Base-by-base conservation (phyloP, 2,329 filamentous ascomycete genomes). In the Ceratocystis cacaofunesta region DNA sequence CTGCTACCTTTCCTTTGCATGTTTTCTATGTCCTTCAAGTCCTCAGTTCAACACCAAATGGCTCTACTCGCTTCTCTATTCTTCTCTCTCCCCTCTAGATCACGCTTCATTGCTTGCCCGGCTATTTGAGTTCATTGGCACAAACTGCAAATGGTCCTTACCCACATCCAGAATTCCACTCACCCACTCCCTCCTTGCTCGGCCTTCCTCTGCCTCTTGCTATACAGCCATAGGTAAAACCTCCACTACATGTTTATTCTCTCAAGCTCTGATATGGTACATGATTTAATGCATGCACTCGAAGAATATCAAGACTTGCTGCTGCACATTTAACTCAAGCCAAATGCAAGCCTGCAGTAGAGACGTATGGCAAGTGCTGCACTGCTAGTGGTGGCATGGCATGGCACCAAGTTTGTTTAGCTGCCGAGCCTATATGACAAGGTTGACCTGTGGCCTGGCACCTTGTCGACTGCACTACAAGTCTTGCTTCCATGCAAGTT, bases 351-450 rank as follows among this genome's bases (percentile, higher is more conserved):
- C 25, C 52, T 58, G 52, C 52, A 58, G 52, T 58, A 30, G 15
- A 30, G 52, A 30, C 25, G 52, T 58, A 58, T 58, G 52, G 52
- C 52, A 32, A 58, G 52, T 58, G 52, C 52, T 58, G 25, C 48
- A 52, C 48, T 25, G 7, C 48, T 36, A 30, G 12, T 58, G 5
- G 50, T 25, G 50, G 22, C 50, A 17, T 30, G 52, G 52, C 52
- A 52, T 52, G 19, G 19, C 36, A 41, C 10, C 36, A 41, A 41
- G 48, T 19, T 25, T 52, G 48, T 28, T 17, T 25, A 52, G 48
- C 7, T 52, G 48, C 48, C 48, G 48, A 28, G 48, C 48, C 19
- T 52, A 52, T 52, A 52, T 52, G 8, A 52, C 48, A 52, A 52
- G 48, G 48, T 52, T 52, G 19, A 25, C 8, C 48, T 25, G 48